Base-by-base conservation (phyloP, 2,329 filamentous ascomycete genomes). In the Stenocarpella maydis region DNA sequence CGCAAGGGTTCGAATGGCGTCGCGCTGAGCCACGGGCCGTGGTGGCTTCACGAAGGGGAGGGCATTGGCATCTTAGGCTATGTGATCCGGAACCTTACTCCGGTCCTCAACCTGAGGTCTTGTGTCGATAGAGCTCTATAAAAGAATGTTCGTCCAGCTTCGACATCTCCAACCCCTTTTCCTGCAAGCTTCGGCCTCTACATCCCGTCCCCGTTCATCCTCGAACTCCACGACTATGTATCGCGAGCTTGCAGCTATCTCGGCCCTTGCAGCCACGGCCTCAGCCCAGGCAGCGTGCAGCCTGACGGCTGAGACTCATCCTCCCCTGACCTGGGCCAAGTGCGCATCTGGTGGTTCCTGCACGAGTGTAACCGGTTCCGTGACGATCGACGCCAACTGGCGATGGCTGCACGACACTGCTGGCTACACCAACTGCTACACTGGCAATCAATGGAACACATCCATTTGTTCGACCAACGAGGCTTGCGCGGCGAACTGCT, bases 301-400 rank as follows among this genome's bases (percentile, higher is more conserved):
- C 37, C 69, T 78, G 69, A 78, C 77, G 12, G 75, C 81, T 9
- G 86, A 87, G 74, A 80, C 78, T 31, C 87, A 88, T 72, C 87
- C 86, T 68, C 75, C 82, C 68, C 78, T 89, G 75, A 84, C 80
- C 67, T 86, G 83, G 82, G 79, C 86, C 73, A 82, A 81, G 72
- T 89, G 86, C 75, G 82, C 84, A 31, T 77, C 78, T 21, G 76
- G 75, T 53, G 82, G 83, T 61, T 79, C 82, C 52, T 90, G 87
- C 77, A 82, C 82, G 1, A 82, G 79, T 21, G 79, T 83, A 64
- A 77, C 77, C 63, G 85, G 83, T 26, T 83, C 83, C 54, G 80
- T 89, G 63, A 83, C 85, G 45, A 78, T 89, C 72, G 87, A 89
- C 73, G 74, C 85, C 70, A 88, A 88, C 79, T 89, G 86, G 86